These are phyloP conservation scores for Komagataella populi DNA, from an alignment of 805 yeast genomes.

Conservation along the genomic window DNA sequence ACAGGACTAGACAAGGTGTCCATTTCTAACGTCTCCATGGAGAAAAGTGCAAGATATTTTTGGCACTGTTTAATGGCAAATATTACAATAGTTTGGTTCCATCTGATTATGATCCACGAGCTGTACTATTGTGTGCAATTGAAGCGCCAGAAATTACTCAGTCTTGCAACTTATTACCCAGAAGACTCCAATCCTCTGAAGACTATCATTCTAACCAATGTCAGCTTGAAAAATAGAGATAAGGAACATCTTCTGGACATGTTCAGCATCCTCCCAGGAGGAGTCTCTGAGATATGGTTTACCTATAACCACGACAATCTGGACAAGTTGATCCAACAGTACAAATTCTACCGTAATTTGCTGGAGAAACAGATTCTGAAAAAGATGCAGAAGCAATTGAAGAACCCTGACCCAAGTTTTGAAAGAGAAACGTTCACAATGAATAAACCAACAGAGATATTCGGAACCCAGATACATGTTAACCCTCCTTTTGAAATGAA, in stretches of 20 bases:
- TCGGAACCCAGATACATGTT: not conserved
- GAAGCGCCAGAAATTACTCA: constrained; percentile 26
- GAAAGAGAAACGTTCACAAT: constrained; percentile 5
- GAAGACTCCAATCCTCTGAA: constrained; percentile 8
- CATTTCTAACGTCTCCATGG: constrained; percentile 51
- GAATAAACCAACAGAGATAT: constrained; percentile 9
- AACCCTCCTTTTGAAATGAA: not conserved
- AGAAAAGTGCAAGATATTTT: constrained; percentile 33
- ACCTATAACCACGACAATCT: constrained; percentile 30
- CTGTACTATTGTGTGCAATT: constrained; percentile 34
- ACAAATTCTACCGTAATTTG: constrained; percentile 13
- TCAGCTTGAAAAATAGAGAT: constrained; percentile 23
- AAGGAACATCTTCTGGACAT: constrained; percentile 12
- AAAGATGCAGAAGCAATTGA: constrained; percentile 18
- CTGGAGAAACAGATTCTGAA: constrained; percentile 27
- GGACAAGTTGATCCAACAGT: constrained; percentile 15
- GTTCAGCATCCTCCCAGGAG: constrained; percentile 34
- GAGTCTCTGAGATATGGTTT: constrained; percentile 46
- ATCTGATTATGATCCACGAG: constrained; percentile 42
- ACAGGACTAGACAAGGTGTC: constrained; percentile 56
- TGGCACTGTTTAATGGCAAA: constrained; percentile 53
- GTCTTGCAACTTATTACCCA: constrained; percentile 6
- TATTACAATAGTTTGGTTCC: constrained; percentile 40
- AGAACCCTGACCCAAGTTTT: constrained; percentile 2
- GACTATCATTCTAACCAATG: constrained; percentile 1